These are phyloP conservation scores for Chernovozyma aurita DNA, from an alignment of 1,139 yeast species.

Conservation along the genomic window DNA sequence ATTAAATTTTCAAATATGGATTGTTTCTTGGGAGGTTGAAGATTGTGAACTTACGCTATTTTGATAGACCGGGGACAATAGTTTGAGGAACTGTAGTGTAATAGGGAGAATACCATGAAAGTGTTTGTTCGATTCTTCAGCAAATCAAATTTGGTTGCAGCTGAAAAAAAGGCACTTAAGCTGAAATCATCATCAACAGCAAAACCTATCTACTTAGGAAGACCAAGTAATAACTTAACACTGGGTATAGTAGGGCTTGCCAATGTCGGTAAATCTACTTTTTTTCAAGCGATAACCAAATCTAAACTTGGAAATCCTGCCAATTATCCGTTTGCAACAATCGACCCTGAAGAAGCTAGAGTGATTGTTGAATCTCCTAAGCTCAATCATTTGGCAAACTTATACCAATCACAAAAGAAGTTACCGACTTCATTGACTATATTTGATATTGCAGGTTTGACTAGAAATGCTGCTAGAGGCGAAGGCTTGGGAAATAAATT, in stretches of 20 bases:
- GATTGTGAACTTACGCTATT: no score
- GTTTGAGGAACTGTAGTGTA: no score
- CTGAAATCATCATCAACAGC: background rate
- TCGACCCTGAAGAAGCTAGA: constrained; percentile 66
- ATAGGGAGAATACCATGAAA: background rate
- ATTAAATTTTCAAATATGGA: no score
- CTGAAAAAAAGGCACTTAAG: background rate
- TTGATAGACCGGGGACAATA: no score
- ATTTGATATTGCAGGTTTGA: constrained; percentile 72
- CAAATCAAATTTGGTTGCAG: background rate
- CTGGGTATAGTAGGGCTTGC: constrained; percentile 69
- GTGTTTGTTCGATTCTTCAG: background rate
- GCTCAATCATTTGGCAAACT: constrained; percentile 37
- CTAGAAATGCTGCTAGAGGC: constrained; percentile 70
- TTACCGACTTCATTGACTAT: constrained; percentile 57
- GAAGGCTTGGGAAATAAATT: constrained; percentile 76
- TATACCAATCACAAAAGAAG: constrained; percentile 49
- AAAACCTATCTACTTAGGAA: constrained; percentile 32
- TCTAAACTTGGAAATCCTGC: constrained; percentile 71
- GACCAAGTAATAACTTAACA: constrained; percentile 53
- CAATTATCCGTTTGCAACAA: constrained; percentile 77
- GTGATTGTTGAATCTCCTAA: constrained; percentile 52
- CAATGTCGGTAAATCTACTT: constrained; percentile 90
- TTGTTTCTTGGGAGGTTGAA: no score
- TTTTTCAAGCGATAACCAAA: constrained; percentile 75